Conservation (phyloP, 2,329 filamentous ascomycete genomes). For the Paecilomyces dactylethromorphus region DNA sequence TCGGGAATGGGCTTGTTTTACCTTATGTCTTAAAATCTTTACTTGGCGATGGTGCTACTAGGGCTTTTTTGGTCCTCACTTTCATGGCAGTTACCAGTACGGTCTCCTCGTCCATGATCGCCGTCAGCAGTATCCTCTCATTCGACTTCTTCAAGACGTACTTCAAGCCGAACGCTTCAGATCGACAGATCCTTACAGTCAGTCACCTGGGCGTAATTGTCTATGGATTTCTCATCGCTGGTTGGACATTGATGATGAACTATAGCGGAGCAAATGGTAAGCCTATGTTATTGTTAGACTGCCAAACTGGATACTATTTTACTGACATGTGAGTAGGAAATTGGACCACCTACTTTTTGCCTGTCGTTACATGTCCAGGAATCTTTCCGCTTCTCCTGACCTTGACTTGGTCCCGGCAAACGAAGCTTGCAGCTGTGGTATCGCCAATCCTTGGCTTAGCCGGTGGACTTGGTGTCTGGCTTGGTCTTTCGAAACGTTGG, state of each 20-base stretch:
- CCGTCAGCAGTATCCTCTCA: neutral
- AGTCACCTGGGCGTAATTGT: neutral
- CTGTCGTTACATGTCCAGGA: neutral
- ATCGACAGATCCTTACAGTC: neutral
- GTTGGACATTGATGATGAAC: neutral
- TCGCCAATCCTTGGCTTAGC: neutral
- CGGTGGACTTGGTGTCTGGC: neutral
- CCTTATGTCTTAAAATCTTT: neutral
- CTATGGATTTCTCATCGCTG: neutral
- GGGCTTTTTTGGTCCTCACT: neutral
- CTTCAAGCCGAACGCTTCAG: neutral
- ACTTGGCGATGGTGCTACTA: neutral
- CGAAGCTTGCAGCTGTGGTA: neutral
- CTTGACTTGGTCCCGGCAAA: neutral
- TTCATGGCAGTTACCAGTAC: neutral
- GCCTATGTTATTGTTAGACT: neutral
- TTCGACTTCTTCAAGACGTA: neutral
- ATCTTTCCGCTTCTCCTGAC: neutral
- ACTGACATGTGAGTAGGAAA: neutral
- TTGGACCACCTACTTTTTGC: neutral
- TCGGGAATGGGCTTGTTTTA: neutral
- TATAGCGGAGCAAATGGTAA: neutral
- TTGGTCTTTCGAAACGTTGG: neutral
- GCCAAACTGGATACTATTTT: neutral
- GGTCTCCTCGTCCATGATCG: neutral